Evolutionary conservation across 371 early-diverging fungal genomes (phyloP).

Genomic region (Saksenaea oblongispora): DNA sequence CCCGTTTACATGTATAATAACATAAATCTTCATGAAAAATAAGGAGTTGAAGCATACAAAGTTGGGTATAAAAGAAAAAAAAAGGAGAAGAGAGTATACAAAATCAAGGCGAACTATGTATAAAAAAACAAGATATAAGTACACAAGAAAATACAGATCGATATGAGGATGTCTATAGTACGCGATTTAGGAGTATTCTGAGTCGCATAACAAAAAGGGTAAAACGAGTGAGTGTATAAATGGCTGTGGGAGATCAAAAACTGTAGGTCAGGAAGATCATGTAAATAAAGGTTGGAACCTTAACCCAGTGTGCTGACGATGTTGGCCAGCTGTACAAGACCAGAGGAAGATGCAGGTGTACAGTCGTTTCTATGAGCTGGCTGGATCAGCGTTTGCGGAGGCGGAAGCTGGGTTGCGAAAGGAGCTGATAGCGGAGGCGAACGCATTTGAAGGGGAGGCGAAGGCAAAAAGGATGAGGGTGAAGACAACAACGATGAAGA

Average conservation of each 20-base stretch:
- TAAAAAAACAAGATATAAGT: slow-evolving; percentile 1
- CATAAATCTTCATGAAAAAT: slow-evolving; percentile 3
- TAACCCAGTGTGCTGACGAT: slow-evolving; percentile 46
- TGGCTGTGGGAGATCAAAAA: background rate
- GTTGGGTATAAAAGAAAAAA: slow-evolving; percentile 2
- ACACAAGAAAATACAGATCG: slow-evolving; percentile 3
- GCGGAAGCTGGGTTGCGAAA: slow-evolving; percentile 9
- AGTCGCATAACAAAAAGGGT: background rate
- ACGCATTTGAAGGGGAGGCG: slow-evolving; percentile 12
- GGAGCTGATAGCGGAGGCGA: slow-evolving; percentile 8
- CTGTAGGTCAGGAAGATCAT: no score
- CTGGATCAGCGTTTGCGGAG: slow-evolving; percentile 8
- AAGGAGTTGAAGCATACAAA: background rate
- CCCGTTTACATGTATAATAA: slow-evolving; percentile 5
- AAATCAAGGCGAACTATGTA: background rate
- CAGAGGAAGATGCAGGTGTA: slow-evolving; percentile 8
- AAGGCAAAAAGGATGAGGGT: slow-evolving; percentile 10
- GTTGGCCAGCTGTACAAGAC: slow-evolving; percentile 33
- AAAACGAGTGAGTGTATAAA: slow-evolving; percentile 4
- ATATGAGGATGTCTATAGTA: background rate
- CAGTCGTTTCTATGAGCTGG: background rate
- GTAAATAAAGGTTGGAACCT: background rate
- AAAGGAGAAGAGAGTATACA: slow-evolving; percentile 1
- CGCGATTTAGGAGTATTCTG: background rate
- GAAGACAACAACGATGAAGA: slow-evolving; percentile 13